These are phyloP conservation scores for Chaetoceros tenuissimus DNA, from an alignment of 108 stramenopile genomes.

Conservation along the genomic window DNA sequence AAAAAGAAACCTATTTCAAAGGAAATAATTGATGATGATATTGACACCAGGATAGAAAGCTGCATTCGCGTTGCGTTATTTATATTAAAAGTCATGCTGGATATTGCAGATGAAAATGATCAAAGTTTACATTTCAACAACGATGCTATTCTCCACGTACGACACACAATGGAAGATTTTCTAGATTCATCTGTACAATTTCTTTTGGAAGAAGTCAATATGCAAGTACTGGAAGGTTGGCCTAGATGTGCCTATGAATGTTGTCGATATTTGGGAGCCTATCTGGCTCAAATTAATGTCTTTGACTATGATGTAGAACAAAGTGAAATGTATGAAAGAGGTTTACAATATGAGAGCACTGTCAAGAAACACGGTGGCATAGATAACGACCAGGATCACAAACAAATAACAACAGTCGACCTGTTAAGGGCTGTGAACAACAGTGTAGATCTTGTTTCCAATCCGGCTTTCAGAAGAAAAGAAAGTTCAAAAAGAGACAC, in stretches of 20 bases:
- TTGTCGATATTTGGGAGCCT: not conserved
- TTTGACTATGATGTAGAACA: not conserved
- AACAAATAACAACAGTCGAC: not conserved
- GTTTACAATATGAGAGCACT: too few relatives aligned
- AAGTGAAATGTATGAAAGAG: not conserved
- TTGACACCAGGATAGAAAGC: not conserved
- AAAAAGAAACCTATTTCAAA: not conserved
- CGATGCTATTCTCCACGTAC: not conserved
- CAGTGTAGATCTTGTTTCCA: not conserved
- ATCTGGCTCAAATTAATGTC: not conserved
- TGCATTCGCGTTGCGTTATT: not conserved
- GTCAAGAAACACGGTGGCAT: not conserved
- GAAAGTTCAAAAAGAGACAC: too few relatives aligned
- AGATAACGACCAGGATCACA: not conserved
- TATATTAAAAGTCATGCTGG: not conserved
- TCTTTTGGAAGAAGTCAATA: not conserved
- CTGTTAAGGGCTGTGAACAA: not conserved
- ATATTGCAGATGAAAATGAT: not conserved
- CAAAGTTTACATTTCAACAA: not conserved
- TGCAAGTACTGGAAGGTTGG: not conserved
- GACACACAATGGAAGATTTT: not conserved
- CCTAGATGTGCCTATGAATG: not conserved
- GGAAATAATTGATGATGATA: not conserved
- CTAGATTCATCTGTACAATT: not conserved
- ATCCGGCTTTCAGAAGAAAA: too few relatives aligned